Conservation (phyloP, 176 grass and related monocot species). For the Panicum miliaceum region DNA sequence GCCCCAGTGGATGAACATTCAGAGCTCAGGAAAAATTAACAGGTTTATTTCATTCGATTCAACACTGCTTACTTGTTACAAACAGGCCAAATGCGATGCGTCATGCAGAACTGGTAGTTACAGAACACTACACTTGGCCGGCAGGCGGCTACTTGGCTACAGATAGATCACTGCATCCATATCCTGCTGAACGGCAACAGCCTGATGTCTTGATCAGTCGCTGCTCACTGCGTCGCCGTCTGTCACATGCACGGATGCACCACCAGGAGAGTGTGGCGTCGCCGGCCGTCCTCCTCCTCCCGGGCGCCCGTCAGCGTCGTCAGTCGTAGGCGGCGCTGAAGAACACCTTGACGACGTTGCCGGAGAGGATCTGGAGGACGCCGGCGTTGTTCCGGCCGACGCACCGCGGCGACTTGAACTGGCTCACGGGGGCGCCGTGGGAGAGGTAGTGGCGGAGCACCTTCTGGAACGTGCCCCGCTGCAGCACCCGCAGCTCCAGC, state of each 20-base stretch:
- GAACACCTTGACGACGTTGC: slow-evolving; percentile 27
- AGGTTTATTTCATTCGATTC: slow-evolving; percentile 4
- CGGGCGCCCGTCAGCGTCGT: neutral
- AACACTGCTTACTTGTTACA: neutral
- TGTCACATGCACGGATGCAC: neutral
- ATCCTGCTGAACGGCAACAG: neutral
- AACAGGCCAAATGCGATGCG: slow-evolving; percentile 2
- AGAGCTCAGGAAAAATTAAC: neutral
- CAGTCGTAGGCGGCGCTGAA: slow-evolving; percentile 50
- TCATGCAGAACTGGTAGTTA: neutral
- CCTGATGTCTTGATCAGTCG: too few species aligned
- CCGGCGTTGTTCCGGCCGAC: slow-evolving; percentile 47
- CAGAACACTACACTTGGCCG: neutral
- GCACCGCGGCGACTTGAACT: slow-evolving; percentile 87
- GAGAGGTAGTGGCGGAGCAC: slow-evolving; percentile 65
- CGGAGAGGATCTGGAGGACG: slow-evolving; percentile 69
- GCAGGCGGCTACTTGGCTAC: neutral
- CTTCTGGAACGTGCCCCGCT: slow-evolving; percentile 60
- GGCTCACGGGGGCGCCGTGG: slow-evolving; percentile 62
- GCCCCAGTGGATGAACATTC: neutral
- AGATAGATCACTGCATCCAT: neutral
- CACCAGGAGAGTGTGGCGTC: neutral
- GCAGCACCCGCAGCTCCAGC: slow-evolving; percentile 67
- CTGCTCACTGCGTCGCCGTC: neutral
- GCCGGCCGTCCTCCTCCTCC: neutral